Conservation (phyloP, 371 early-diverging fungal genomes). For the Syncephalastrum sp. region DNA sequence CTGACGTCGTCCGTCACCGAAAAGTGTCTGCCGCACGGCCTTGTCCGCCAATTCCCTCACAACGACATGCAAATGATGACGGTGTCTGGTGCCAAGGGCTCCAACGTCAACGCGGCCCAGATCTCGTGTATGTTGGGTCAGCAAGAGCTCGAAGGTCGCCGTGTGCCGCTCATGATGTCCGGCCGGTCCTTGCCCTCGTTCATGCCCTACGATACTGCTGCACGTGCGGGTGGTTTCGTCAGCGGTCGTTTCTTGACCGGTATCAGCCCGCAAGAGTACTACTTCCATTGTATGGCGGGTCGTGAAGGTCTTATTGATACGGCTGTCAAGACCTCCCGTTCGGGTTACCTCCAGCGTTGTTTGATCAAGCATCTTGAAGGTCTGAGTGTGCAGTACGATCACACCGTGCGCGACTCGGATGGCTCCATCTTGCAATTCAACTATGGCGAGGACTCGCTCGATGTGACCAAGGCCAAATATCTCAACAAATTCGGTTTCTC, state of each 20-base stretch:
- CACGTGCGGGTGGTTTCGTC: slow-evolving; percentile 98
- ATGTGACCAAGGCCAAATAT: slow-evolving; percentile 94
- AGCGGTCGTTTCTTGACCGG: slow-evolving; percentile 99
- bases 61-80: slow-evolving; percentile 99
- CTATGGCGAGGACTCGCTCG: slow-evolving; percentile 99
- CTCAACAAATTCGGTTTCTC: slow-evolving; percentile 91
- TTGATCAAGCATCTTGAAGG: slow-evolving; percentile 99
- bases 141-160: slow-evolving; percentile 99
- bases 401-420: slow-evolving; percentile 94
- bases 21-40: slow-evolving; percentile 80
- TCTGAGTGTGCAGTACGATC: slow-evolving; percentile 94
- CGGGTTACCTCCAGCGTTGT: slow-evolving; percentile 99
- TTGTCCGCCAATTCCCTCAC: slow-evolving; percentile 86
- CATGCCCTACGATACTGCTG: slow-evolving; percentile 82
- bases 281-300: slow-evolving; percentile 99
- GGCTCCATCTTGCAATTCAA: slow-evolving; percentile 97
- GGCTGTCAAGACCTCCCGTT: slow-evolving; percentile 99
- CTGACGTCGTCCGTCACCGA: slow-evolving; percentile 83
- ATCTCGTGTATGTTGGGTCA: slow-evolving; percentile 99
- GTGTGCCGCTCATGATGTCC: slow-evolving; percentile 98
- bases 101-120: slow-evolving; percentile 97
- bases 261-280: slow-evolving; percentile 93
- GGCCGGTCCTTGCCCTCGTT: slow-evolving; percentile 98
- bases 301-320: slow-evolving; percentile 99
- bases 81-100: slow-evolving; percentile 99